Percentiles rank a stretch among this genome's conserved stretches.
These are phyloP conservation scores for Zasmidium cellare DNA, from an alignment of 2,329 filamentous ascomycete species.

Conservation along the genomic window DNA sequence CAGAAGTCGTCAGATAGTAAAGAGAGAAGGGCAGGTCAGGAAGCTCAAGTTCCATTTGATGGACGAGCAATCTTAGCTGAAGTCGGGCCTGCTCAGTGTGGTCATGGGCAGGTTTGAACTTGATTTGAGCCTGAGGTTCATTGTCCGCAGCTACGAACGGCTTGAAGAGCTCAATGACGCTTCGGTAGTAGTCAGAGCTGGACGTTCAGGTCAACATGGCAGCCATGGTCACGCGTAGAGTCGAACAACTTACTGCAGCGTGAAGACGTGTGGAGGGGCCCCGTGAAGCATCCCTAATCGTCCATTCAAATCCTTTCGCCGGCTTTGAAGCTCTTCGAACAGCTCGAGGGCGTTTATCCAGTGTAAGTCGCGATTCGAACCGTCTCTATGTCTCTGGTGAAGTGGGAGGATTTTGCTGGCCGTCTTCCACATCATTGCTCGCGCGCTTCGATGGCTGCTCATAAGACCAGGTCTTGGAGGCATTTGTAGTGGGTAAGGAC, in stretches of 20 bases:
- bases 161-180: constrained; percentile 11
- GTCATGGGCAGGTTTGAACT: background rate
- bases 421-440: constrained; percentile 8
- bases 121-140: background rate
- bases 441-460: constrained; percentile 7
- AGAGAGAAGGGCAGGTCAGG: constrained; percentile 5
- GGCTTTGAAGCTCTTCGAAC: background rate
- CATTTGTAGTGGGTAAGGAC: constrained; percentile 3
- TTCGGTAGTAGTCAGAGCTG: constrained; percentile 13
- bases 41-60: constrained; percentile 10
- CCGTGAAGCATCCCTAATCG: constrained; percentile 6
- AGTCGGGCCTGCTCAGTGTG: background rate
- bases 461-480: constrained; percentile 5
- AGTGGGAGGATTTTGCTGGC: constrained; percentile 3
- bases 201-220: background rate
- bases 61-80: constrained; percentile 7
- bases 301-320: constrained; percentile 5
- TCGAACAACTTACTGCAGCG: constrained; percentile 6
- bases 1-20: background rate
- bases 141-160: constrained; percentile 5
- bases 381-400: background rate
- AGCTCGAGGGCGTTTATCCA: constrained; percentile 5
- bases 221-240: background rate
- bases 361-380: background rate
- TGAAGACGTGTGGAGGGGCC: constrained; percentile 10